Conservation (phyloP, 2,329 filamentous ascomycete species). For the Aspergillus awamori region DNA sequence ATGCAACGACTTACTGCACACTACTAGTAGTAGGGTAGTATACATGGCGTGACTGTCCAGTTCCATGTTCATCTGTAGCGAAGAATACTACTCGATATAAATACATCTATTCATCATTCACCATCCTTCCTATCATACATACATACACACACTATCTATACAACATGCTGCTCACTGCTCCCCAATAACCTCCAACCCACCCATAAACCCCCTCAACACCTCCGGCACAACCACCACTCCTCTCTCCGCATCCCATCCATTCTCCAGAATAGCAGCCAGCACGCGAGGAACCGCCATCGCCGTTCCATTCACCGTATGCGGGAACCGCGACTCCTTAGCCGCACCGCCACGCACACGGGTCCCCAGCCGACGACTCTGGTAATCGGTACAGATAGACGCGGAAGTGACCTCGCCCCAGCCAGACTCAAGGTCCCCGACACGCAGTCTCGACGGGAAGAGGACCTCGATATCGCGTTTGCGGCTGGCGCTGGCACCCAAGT, state of each 20-base stretch:
- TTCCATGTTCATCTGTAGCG: too few relatives aligned
- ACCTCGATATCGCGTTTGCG: conserved; percentile 94
- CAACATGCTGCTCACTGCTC: conserved; percentile 7
- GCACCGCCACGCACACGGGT: conserved; percentile 67
- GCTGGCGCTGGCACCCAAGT: conserved; percentile 84
- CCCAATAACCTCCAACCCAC: conserved; percentile 68
- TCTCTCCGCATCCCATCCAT: conserved; percentile 76
- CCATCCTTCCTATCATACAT: not conserved
- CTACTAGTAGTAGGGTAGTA: too few relatives aligned
- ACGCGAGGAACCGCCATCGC: conserved; percentile 89
- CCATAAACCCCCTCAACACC: conserved; percentile 83
- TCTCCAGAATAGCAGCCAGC: conserved; percentile 84
- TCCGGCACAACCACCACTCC: conserved; percentile 74
- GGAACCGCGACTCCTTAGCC: conserved; percentile 63
- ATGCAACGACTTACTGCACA: not conserved
- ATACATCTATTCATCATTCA: not conserved
- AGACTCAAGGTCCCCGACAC: conserved; percentile 48
- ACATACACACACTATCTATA: conserved; percentile 5
- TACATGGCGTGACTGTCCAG: too few relatives aligned
- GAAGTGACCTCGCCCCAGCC: conserved; percentile 95
- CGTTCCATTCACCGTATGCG: conserved; percentile 91
- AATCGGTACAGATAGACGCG: conserved; percentile 89
- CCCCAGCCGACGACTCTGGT: conserved; percentile 80
- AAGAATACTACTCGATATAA: not conserved
- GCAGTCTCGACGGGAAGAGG: conserved; percentile 78